Evolutionary conservation across 352 stramenopile genomes (phyloP).

Genomic region (Pythium dissimile): DNA sequence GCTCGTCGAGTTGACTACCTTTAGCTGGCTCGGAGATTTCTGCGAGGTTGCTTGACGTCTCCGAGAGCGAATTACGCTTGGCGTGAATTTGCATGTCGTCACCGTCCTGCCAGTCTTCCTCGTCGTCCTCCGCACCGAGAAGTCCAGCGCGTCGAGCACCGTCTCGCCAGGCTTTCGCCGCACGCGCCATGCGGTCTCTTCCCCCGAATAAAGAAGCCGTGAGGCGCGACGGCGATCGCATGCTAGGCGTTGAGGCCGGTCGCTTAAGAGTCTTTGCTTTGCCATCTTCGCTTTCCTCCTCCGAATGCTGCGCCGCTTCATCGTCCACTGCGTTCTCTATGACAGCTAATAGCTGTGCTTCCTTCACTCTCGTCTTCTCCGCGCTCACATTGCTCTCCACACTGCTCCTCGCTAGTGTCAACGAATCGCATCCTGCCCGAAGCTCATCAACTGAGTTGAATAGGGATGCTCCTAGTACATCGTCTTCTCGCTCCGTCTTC

Average conservation of each 20-base stretch:
- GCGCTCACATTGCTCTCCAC: background rate
- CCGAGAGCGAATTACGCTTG: background rate
- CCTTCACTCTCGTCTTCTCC: background rate
- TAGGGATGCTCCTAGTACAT: background rate
- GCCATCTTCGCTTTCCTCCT: background rate
- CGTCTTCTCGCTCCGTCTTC: background rate
- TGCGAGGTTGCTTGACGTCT: slow-evolving; percentile 16
- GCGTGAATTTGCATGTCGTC: background rate
- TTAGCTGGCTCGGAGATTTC: background rate
- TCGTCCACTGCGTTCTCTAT: background rate
- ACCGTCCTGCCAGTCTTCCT: background rate
- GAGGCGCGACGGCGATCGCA: slow-evolving; percentile 6
- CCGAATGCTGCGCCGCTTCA: background rate
- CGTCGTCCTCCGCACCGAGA: slow-evolving; percentile 3
- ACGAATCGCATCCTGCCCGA: too few relatives aligned
- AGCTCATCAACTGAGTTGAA: background rate
- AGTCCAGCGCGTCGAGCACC: slow-evolving; percentile 11
- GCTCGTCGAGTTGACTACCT: background rate
- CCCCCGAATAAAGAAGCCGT: slow-evolving; percentile 6
- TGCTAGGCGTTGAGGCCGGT: background rate
- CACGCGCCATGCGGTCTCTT: slow-evolving; percentile 13
- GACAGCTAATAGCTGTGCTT: too few relatives aligned
- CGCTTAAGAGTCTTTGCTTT: background rate
- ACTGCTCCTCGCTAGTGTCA: too few relatives aligned
- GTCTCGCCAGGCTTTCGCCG: slow-evolving; percentile 11